Percentiles rank a stretch among this genome's conserved stretches.
Conservation (phyloP, 2,329 filamentous ascomycete genomes). For the Apiospora malaysiana region DNA sequence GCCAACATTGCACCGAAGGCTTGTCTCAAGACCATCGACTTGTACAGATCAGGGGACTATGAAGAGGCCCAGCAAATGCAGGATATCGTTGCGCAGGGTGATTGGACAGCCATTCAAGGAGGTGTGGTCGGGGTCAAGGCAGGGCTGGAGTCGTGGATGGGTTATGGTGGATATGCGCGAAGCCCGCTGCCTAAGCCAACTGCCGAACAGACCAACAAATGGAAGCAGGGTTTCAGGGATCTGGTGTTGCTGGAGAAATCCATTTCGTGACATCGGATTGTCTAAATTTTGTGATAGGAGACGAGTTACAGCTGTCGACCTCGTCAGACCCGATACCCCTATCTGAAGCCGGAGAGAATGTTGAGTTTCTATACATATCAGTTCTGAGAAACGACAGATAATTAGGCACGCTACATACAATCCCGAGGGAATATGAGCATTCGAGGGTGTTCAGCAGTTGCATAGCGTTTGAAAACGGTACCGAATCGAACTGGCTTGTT, state of each 20-base stretch:
- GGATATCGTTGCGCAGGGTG: conserved; percentile 68
- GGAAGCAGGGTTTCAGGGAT: conserved; percentile 63
- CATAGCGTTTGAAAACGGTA: background rate
- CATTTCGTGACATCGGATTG: conserved; percentile 39
- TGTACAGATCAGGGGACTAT: conserved; percentile 63
- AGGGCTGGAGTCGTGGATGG: conserved; percentile 68
- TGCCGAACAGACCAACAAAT: conserved; percentile 52
- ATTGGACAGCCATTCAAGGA: conserved; percentile 75
- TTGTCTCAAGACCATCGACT: conserved; percentile 65
- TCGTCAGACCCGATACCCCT: background rate
- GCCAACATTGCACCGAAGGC: conserved; percentile 74
- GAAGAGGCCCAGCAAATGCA: conserved; percentile 68
- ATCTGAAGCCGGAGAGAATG: background rate
- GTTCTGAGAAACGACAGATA: background rate
- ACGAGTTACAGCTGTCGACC: background rate
- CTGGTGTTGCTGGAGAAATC: conserved; percentile 58
- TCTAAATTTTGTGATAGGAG: conserved; percentile 12
- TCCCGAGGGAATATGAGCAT: background rate
- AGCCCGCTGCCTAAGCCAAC: conserved; percentile 58
- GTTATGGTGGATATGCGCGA: conserved; percentile 66
- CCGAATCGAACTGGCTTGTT: background rate
- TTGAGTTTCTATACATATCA: background rate
- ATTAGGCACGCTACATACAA: background rate
- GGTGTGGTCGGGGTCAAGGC: conserved; percentile 76
- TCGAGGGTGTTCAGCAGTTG: background rate